A percentile compares a stretch with the other conserved stretches of the same genome.
These are phyloP conservation scores for Rhododendron henanense DNA, from an alignment of 148 eudicot genomes.

Conservation along the genomic window DNA sequence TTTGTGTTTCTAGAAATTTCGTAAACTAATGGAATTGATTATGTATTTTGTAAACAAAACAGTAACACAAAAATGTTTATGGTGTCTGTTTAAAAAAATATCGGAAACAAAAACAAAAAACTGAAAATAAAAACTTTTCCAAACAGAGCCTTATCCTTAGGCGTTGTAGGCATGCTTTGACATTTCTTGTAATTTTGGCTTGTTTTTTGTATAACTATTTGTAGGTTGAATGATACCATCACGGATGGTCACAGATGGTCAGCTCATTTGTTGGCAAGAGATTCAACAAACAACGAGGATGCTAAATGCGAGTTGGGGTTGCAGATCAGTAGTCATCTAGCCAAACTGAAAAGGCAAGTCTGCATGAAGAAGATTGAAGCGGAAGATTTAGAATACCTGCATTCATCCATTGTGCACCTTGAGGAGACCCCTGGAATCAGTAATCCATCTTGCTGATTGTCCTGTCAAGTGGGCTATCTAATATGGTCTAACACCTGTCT, in stretches of 20 bases:
- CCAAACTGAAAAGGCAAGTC: conserved; percentile 3
- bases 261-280: conserved; percentile 15
- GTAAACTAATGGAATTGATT: too few species aligned
- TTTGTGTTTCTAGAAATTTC: too few species aligned
- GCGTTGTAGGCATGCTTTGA: neutral
- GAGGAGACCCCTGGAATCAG: conserved; percentile 7
- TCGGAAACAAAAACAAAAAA: too few species aligned
- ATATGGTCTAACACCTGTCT: neutral
- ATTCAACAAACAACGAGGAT: neutral
- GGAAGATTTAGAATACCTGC: conserved; percentile 20
- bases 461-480: neutral
- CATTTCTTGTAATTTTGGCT: neutral
- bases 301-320: conserved; percentile 16
- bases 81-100: too few species aligned
- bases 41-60: too few species aligned
- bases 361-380: neutral
- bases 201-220: neutral
- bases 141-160: neutral
- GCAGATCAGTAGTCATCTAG: conserved; percentile 12
- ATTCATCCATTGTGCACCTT: conserved; percentile 20
- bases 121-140: too few species aligned
- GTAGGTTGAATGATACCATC: conserved; percentile 19
- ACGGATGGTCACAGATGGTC: conserved; percentile 16
- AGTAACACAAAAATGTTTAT: too few species aligned
- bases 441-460: conserved; percentile 5